Evolutionary conservation across 1,284 basidiomycete species (phyloP).

Genomic region (Melampsora allii-populina): DNA sequence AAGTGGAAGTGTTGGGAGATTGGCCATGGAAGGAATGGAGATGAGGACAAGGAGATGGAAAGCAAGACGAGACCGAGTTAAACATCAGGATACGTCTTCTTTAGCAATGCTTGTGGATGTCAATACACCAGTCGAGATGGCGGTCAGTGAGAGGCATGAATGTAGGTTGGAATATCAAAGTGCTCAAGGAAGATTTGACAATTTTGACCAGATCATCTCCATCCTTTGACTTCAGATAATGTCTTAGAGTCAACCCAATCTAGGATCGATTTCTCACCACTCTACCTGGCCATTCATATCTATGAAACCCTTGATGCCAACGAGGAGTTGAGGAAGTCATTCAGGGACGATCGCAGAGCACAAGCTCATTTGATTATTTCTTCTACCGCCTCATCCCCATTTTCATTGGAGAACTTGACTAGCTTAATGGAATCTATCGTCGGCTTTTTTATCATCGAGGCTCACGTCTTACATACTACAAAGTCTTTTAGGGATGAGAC

Average conservation of each 20-base stretch:
- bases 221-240: slow-evolving; percentile 62
- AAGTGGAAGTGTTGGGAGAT: slow-evolving; percentile 76
- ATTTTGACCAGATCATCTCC: background rate
- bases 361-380: slow-evolving; percentile 96
- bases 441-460: slow-evolving; percentile 98
- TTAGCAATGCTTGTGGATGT: slow-evolving; percentile 67
- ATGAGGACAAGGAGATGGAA: slow-evolving; percentile 79
- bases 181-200: too few relatives aligned
- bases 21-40: slow-evolving; percentile 90
- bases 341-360: slow-evolving; percentile 92
- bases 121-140: slow-evolving; percentile 89
- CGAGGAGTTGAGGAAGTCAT: slow-evolving; percentile 82
- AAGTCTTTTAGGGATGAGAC: slow-evolving; percentile 65
- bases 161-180: slow-evolving; percentile 60
- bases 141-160: slow-evolving; percentile 90
- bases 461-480: slow-evolving; percentile 83
- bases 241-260: slow-evolving; percentile 86
- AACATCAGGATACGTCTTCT: slow-evolving; percentile 58
- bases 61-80: slow-evolving; percentile 70
- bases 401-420: slow-evolving; percentile 57
- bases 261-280: slow-evolving; percentile 84
- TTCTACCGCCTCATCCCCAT: slow-evolving; percentile 58
- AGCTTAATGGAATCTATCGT: slow-evolving; percentile 84
- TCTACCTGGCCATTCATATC: slow-evolving; percentile 97
- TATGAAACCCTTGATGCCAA: slow-evolving; percentile 86